Base-by-base conservation (phyloP, 768 basidiomycete species). In the Leccinellum luteum region DNA sequence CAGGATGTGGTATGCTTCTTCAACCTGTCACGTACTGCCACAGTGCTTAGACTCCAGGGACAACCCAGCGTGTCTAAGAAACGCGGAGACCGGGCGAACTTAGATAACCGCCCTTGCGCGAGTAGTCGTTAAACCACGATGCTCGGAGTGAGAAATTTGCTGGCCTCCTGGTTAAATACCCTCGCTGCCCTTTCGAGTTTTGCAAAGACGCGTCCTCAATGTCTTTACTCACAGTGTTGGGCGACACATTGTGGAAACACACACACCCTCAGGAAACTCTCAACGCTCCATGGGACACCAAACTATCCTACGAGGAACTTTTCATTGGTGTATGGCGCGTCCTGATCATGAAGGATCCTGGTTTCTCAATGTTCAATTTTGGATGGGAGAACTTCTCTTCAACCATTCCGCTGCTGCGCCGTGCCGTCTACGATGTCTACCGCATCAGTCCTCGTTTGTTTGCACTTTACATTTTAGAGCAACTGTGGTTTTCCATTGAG, bases 251-350 rank as follows among this genome's bases (percentile, higher is more conserved):
- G 17, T 30, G 19, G 15, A 53, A 35, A 14, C 52, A 5, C 27
- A 23, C 31, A 7, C 8, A 51, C 23, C 43, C 23, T 10, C 32
- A 23, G 5, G 34, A 50, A 31, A 30, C 31, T n/a, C 17, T 23
- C 6, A 52, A 17, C n/a, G 4, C 54, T 34, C 10, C 53, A 25
- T 35, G 43, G 9, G 13, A 52, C 25, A 45, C 34, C 30, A 53
- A 63, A 5, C 10, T 12, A 28, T 21, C 43, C 12, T 60, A 55
- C 15, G 43, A 60, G 4, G 68, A 69, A 38, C 48, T 60, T 30
- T 47, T 9, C 6, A 56, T 69, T 30, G 68, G 68, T 12, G 52
- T 69, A 30, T 69, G 68, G 68, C 69, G 67, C 17, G 25, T 71
- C 32, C 53, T 66, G 8, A 34, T 69, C 15, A 19, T 51, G 19